phyloP scores from a whole-genome alignment of 495 filamentous ascomycete species.

The Aspergillus sclerotioniger region DNA sequence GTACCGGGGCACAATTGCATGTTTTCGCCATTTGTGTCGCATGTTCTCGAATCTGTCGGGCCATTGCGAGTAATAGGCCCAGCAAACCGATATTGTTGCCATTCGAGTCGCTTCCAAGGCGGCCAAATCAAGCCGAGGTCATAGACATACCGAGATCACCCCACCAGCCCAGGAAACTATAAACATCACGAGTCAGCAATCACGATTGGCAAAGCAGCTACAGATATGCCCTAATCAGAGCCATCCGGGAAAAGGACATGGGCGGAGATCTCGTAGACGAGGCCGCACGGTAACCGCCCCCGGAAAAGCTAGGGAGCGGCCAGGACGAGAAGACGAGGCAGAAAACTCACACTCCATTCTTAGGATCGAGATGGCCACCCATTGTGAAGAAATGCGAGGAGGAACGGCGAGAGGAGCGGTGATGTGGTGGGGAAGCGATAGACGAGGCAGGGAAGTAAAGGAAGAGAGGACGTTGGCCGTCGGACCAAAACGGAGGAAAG shows the following conservation, averaged over 20 bases:
- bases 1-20: background rate
- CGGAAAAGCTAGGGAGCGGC: constrained; percentile 7
- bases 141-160: constrained; percentile 73
- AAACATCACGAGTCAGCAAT: constrained; percentile 28
- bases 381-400: constrained; percentile 51
- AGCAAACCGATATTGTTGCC: background rate
- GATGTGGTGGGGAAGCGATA: constrained; percentile 23
- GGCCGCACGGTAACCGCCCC: constrained; percentile 9
- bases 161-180: constrained; percentile 82
- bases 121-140: constrained; percentile 8
- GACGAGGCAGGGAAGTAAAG: constrained; percentile 24
- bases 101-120: background rate
- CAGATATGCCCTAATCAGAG: background rate
- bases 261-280: constrained; percentile 2
- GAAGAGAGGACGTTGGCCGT: background rate
- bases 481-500: constrained; percentile 21
- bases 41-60: background rate
- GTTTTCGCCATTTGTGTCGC: background rate
- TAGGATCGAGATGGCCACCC: constrained; percentile 63
- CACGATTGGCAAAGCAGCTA: background rate
- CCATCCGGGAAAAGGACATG: background rate
- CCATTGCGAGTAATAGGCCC: background rate
- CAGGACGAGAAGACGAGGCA: constrained; percentile 13
- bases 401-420: constrained; percentile 21
- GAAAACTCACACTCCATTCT: constrained; percentile 68